Evolutionary conservation across 768 basidiomycete genomes (phyloP).

Genomic region (Collybia sp.): DNA sequence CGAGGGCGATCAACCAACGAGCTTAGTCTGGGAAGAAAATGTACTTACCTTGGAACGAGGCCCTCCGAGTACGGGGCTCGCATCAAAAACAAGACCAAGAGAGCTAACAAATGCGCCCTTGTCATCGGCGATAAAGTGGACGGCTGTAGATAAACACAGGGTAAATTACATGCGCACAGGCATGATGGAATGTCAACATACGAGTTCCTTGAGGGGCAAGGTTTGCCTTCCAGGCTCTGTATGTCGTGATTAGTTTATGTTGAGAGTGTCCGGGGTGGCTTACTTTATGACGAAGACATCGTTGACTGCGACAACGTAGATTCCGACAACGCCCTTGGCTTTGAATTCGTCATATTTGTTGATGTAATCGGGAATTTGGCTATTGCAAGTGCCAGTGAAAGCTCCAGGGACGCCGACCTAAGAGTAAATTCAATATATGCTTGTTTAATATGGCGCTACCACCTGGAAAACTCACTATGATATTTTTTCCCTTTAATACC

Average conservation of each 20-base stretch:
- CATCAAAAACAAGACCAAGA: constrained; percentile 61
- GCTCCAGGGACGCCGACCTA: constrained; percentile 76
- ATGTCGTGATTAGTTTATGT: neutral
- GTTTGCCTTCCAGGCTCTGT: constrained; percentile 63
- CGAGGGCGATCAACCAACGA: constrained; percentile 1
- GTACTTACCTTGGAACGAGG: constrained; percentile 57
- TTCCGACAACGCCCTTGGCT: constrained; percentile 66
- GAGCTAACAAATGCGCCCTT: constrained; percentile 48
- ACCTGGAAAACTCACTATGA: neutral
- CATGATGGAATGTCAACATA: constrained; percentile 20
- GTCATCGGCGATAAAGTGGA: constrained; percentile 69
- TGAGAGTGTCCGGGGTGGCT: constrained; percentile 6
- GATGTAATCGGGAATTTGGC: constrained; percentile 63
- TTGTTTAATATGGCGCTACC: neutral
- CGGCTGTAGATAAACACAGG: constrained; percentile 25
- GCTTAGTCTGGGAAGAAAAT: neutral
- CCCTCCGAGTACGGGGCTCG: constrained; percentile 55
- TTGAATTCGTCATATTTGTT: constrained; percentile 64
- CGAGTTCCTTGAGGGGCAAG: constrained; percentile 54
- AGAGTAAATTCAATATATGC: neutral
- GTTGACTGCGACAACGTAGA: constrained; percentile 75
- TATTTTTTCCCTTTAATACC: neutral
- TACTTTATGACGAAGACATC: constrained; percentile 71
- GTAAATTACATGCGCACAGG: constrained; percentile 8
- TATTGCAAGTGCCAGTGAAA: constrained; percentile 69